Evolutionary conservation across 108 stramenopile genomes (phyloP).

Genomic region (Cyclotella baltica): DNA sequence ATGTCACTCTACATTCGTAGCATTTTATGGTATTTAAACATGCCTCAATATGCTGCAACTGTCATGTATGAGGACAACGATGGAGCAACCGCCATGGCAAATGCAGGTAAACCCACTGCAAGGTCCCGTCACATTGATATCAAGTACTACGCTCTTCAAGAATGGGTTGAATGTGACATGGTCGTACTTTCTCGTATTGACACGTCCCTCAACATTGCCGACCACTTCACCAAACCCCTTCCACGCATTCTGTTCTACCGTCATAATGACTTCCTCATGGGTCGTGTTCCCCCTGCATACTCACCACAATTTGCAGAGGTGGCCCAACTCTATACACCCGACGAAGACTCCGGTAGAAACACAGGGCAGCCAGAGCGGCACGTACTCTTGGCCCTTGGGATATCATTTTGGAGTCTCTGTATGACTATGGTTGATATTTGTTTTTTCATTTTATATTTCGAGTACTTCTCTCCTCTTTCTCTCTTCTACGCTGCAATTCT

Average conservation of each 20-base stretch:
- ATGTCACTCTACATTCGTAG: background rate
- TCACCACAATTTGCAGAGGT: background rate
- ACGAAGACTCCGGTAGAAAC: background rate
- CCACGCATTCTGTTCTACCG: slow-evolving; percentile 8
- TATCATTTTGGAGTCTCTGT: background rate
- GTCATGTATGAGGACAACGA: background rate
- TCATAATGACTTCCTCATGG: slow-evolving; percentile 2
- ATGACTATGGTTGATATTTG: no score
- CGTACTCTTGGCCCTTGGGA: background rate
- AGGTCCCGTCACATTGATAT: slow-evolving; percentile 46
- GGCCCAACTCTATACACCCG: background rate
- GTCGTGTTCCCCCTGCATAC: background rate
- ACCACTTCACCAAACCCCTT: slow-evolving; percentile 8
- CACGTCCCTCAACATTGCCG: background rate
- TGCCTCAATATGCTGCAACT: background rate
- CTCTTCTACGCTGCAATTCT: background rate
- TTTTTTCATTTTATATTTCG: no score
- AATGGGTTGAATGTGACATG: slow-evolving; percentile 21
- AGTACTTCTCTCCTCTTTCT: background rate
- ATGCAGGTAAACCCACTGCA: slow-evolving; percentile 36
- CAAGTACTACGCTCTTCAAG: slow-evolving; percentile 31
- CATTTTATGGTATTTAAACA: background rate
- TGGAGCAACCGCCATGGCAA: background rate
- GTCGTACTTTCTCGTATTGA: background rate
- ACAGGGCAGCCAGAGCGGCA: background rate